Base-by-base conservation (phyloP, 768 basidiomycete species). In the Sistotremastrum suecicum region DNA sequence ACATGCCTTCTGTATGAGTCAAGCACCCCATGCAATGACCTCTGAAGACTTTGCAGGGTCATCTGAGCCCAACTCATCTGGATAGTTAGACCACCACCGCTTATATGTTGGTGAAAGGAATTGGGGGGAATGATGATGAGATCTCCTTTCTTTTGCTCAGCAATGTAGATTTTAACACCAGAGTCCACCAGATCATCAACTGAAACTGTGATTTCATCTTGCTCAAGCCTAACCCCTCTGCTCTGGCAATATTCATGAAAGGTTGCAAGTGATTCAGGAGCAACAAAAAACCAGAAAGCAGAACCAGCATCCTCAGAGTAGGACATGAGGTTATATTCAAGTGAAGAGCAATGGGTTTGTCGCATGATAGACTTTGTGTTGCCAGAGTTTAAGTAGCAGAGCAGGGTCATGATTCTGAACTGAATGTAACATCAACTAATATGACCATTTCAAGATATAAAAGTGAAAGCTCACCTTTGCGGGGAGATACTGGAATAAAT, bases 231-330 rank as follows among this genome's bases (percentile, higher is more conserved):
- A 2, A 20, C 20, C 20, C 20, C 20, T 20, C 20, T 20, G 57
- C 79, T 79, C 40, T 74, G 65, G 0, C 62, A 58, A 31, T 82
- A 60, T 35, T 60, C 60, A 20, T 1, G 2, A 50, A 89, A 85
- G 55, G 80, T 84, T 30, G 64, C 58, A 0, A 74, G 64, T 3
- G 73, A 81, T 7, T 55, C 60, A 7, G 70, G 65, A 9, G 81
- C 76, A 2, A 86, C 85, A 82, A 90, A 84, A 60, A 89, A 88
- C 87, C 86, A 89, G 56, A 78, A 84, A 1, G 85, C 79, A 1
- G 78, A 80, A 0, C 80, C 84, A 37, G 61, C 69, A 28, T 76
- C 62, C 56, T 85, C 82, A 0, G 86, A 75, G 57, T 82, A 81
- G 54, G 79, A 80, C 86, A 90, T 89, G 28, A 90, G 63, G 56